Evolutionary conservation across 768 basidiomycete genomes (phyloP), one percentile per base, ranked within the genome.

Genomic region (Lyophyllum shimeji): DNA sequence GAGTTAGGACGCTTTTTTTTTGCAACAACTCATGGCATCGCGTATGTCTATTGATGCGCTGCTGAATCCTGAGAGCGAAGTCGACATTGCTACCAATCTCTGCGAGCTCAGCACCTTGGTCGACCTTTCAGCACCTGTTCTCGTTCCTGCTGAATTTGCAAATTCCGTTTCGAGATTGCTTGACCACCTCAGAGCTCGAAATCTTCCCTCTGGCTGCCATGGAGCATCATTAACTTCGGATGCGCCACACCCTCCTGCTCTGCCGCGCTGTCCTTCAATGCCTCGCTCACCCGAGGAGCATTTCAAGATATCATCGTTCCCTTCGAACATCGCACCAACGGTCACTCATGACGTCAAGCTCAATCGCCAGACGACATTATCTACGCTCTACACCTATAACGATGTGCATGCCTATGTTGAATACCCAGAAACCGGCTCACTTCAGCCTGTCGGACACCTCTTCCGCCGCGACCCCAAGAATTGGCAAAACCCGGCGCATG

Each of bases 341-440:
- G 39, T 40, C n/a, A 40, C 39, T 40, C 39, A 18, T 40, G 5
- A 40, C 9, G 39, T 63, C n/a, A 45, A 52, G 34, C 21, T 61
- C 25, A 63, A 58, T 47, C 27, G 47, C 8, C 23, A 59, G 49
- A 63, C 60, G 2, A 55, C 49, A 8, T 33, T 63, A 11, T 50
- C 51, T 12, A 33, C 15, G 7, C 44, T 63, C 17, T 55, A 63
- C 40, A 53, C 31, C 21, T 56, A 58, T 40, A 17, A 60, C 15
- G 39, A 58, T 39, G 34, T 46, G 0, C 40, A 52, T n/a, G 25
- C 51, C 4, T 59, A 25, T 24, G 39, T 63, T 33, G 54, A 61
- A 45, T 63, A 63, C 52, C 57, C 60, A 18, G 51, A 63, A 33
- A 60, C 62, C 18, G 33, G 49, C 31, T 25, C 17, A 13, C 15